phyloP scores from a whole-genome alignment of 1,284 basidiomycete species.

The Rhodofomes roseus region DNA sequence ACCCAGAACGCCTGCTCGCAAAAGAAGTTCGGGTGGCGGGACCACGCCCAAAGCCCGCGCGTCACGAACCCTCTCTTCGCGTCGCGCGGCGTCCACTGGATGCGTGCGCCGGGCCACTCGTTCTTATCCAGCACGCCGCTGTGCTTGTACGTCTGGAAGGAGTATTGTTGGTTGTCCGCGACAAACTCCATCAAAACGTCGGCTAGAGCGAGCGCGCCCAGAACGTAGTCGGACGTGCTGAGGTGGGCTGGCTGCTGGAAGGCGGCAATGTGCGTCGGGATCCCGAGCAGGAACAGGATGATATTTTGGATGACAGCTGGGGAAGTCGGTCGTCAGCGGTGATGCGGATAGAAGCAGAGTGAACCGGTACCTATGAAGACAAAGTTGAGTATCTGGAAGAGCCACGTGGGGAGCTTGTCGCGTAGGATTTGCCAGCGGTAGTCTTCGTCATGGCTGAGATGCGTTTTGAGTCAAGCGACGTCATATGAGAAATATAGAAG shows the following conservation, averaged over 20 bases:
- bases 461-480: neutral
- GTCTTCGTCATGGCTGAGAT: slow-evolving; percentile 71
- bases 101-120: slow-evolving; percentile 65
- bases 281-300: slow-evolving; percentile 72
- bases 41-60: slow-evolving; percentile 81
- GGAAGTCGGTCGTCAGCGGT: neutral
- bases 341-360: neutral
- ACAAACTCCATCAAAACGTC: slow-evolving; percentile 71
- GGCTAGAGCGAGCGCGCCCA: slow-evolving; percentile 56
- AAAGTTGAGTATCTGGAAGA: slow-evolving; percentile 82
- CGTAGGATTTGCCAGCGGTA: slow-evolving; percentile 88
- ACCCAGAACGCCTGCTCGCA: slow-evolving; percentile 92
- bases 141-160: slow-evolving; percentile 81
- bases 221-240: slow-evolving; percentile 59
- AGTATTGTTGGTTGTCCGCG: slow-evolving; percentile 90
- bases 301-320: slow-evolving; percentile 73
- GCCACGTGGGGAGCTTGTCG: slow-evolving; percentile 55
- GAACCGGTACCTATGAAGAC: slow-evolving; percentile 66
- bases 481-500: no score
- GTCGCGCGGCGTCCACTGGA: slow-evolving; percentile 65
- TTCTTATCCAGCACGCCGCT: slow-evolving; percentile 38
- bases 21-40: slow-evolving; percentile 88
- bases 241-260: slow-evolving; percentile 54
- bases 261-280: slow-evolving; percentile 54
- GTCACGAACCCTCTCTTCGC: slow-evolving; percentile 82